phyloP scores from a whole-genome alignment of 495 filamentous ascomycete genomes.

The Lichina pygmaea region DNA sequence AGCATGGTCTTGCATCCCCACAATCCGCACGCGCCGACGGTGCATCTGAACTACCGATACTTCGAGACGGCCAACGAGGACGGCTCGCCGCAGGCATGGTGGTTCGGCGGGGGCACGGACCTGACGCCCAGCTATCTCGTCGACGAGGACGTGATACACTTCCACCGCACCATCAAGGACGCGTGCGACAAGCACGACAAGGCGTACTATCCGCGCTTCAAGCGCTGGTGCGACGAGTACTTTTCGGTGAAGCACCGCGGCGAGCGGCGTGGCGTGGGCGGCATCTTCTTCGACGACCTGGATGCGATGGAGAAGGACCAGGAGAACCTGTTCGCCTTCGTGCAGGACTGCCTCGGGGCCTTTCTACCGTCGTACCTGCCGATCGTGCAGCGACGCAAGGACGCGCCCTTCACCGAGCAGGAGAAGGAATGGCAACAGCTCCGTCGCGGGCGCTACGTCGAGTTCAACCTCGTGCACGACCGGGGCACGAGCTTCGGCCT shows the following conservation, averaged over 20 bases:
- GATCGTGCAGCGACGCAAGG: slow-evolving; percentile 64
- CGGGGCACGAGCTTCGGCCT: slow-evolving; percentile 85
- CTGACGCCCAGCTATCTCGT: slow-evolving; percentile 85
- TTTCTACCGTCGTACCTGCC: slow-evolving; percentile 85
- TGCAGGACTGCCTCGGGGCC: slow-evolving; percentile 54
- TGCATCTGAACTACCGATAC: slow-evolving; percentile 97
- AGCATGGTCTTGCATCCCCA: slow-evolving; percentile 77
- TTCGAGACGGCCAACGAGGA: slow-evolving; percentile 74
- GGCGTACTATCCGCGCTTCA: slow-evolving; percentile 82
- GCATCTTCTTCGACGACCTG: slow-evolving; percentile 97
- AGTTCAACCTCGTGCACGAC: slow-evolving; percentile 97
- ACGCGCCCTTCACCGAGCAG: slow-evolving; percentile 58
- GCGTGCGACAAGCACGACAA: slow-evolving; percentile 86
- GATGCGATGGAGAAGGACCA: slow-evolving; percentile 69
- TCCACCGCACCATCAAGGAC: slow-evolving; percentile 80
- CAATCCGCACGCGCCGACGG: slow-evolving; percentile 92
- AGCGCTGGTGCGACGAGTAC: slow-evolving; percentile 96
- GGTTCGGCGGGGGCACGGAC: slow-evolving; percentile 92
- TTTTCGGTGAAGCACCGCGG: slow-evolving; percentile 78
- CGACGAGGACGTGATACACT: slow-evolving; percentile 89
- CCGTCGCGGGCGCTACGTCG: slow-evolving; percentile 75
- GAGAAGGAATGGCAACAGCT: slow-evolving; percentile 97
- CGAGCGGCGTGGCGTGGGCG: slow-evolving; percentile 74
- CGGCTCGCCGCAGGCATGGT: slow-evolving; percentile 62
- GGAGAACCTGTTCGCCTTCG: slow-evolving; percentile 79